These are phyloP conservation scores for Thielaviopsis punctulata DNA, from an alignment of 2,329 filamentous ascomycete genomes.

Conservation along the genomic window DNA sequence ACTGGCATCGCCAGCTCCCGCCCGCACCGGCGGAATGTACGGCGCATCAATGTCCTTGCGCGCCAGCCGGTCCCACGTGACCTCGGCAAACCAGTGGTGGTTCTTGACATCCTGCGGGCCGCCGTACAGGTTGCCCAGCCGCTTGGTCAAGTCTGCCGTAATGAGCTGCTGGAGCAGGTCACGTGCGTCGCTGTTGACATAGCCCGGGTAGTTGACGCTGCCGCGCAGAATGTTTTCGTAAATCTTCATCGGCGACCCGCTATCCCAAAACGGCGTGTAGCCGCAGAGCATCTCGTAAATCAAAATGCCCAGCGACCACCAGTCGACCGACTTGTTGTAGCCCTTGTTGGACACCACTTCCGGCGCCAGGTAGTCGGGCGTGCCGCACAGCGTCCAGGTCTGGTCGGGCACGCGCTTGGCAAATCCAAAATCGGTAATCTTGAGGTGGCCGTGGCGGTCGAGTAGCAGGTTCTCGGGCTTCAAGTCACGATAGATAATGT, in stretches of 20 bases:
- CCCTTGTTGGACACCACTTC: conserved; percentile 99
- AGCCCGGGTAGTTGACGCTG: conserved; percentile 88
- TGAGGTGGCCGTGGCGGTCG: conserved; percentile 83
- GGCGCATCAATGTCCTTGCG: conserved; percentile 97
- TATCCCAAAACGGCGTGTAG: conserved; percentile 98
- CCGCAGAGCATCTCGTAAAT: conserved; percentile 99
- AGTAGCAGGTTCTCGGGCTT: conserved; percentile 90
- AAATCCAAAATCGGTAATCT: conserved; percentile 97
- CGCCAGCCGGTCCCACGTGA: conserved; percentile 87
- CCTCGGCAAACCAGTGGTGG: conserved; percentile 91
- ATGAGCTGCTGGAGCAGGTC: conserved; percentile 85
- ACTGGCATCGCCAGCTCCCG: conserved; percentile 84
- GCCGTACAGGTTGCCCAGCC: conserved; percentile 82
- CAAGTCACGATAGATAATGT: conserved; percentile 95
- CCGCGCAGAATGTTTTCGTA: conserved; percentile 98
- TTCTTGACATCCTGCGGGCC: conserved; percentile 86
- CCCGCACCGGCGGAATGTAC: conserved; percentile 89
- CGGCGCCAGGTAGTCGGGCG: conserved; percentile 89
- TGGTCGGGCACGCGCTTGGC: conserved; percentile 97
- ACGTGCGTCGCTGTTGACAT: conserved; percentile 86
- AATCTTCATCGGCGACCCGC: conserved; percentile 94
- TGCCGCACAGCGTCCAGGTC: conserved; percentile 96
- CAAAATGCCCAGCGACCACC: conserved; percentile 96
- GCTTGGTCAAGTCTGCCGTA: conserved; percentile 85
- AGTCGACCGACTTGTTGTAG: conserved; percentile 98